Evolutionary conservation across 257 asterid genomes (phyloP), one percentile per base, ranked within the genome.

Genomic region (Ophiorrhiza pumila): DNA sequence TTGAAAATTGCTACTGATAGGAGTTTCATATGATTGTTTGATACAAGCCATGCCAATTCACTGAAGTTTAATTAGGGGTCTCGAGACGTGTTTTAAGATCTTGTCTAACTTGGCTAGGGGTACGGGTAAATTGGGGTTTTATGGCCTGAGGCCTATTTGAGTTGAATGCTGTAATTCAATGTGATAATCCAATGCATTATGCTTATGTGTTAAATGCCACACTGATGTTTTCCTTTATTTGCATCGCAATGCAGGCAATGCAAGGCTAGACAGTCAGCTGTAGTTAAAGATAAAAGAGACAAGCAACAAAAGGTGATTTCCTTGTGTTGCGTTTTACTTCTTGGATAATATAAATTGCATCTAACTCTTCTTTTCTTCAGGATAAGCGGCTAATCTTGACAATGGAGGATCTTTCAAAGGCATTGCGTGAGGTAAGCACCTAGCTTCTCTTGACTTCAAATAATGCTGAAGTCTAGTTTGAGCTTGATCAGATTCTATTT

Each of bases 391-490:
- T 91, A 69, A 81, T 84, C 78, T 87, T 94, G 92, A 88, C 96
- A 15, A 91, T 94, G 99, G 99, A 94, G 59, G 98, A 94, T 83
- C 96, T 94, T 62, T 94, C 99, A 78, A 94, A 89, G 86, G 96
- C 96, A 62, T 76, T 94, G 76, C 88, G 80, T 14, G 99, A 94
- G 96, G 99, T 94, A 85, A 78, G 73, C 65, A 35, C 17, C 29
- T 18, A 66, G 46, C n/a, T 66, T 39, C 59, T 68, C 50, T 69
- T 49, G 23, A 32, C 23, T 32, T 68, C 29, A 27, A 4, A 46
- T 18, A 10, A 29, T 29, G 9, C 42, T 27, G 43, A 67, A 13
- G 27, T 11, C 34, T 2, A 20, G 20, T 69, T 22, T 55, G 13
- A 52, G 12, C 14, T 0, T 20, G 73, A 69, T 15, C 63, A 32